Evolutionary conservation across 1,284 basidiomycete species (phyloP).

Genomic region (Cutaneotrichosporon mucoides): DNA sequence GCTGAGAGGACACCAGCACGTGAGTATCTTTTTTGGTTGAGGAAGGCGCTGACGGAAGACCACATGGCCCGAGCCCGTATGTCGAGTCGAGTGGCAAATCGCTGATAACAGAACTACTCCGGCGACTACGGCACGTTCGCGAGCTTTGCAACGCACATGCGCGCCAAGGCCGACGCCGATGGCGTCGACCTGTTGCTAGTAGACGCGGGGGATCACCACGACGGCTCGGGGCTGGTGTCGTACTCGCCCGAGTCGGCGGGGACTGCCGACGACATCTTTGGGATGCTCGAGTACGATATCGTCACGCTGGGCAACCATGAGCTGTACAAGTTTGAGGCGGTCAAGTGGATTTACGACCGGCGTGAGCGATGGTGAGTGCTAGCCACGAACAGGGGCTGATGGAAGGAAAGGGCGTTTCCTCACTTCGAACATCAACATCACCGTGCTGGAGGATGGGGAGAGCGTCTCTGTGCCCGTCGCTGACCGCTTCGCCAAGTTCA

Average conservation of each 20-base stretch:
- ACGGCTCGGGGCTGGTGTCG: conserved; percentile 55
- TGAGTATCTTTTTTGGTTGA: conserved; percentile 17
- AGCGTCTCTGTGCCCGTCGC: conserved; percentile 45
- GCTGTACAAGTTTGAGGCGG: conserved; percentile 71
- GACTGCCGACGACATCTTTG: conserved; percentile 70
- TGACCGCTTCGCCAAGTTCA: conserved; percentile 67
- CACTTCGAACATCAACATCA: conserved; percentile 80
- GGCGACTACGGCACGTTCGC: conserved; percentile 76
- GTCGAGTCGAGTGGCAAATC: conserved; percentile 17
- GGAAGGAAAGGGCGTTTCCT: conserved; percentile 67
- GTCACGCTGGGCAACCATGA: conserved; percentile 87
- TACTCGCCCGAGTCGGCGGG: conserved; percentile 57
- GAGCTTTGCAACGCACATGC: conserved; percentile 77
- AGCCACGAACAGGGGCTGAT: not conserved
- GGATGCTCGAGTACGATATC: conserved; percentile 72
- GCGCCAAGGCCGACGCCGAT: conserved; percentile 56
- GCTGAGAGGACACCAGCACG: conserved; percentile 49
- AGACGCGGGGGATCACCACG: conserved; percentile 61
- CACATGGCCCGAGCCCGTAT: conserved; percentile 50
- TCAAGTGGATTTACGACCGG: conserved; percentile 73
- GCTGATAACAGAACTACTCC: conserved; percentile 43
- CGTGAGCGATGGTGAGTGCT: conserved; percentile 51
- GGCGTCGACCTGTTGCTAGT: conserved; percentile 46
- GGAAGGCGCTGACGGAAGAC: conserved; percentile 28
- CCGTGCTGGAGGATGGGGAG: conserved; percentile 57